A percentile compares a stretch with the other conserved stretches of the same genome.
Evolutionary conservation across 345 rosid species (phyloP).

Genomic region (Gossypium sturtianum): DNA sequence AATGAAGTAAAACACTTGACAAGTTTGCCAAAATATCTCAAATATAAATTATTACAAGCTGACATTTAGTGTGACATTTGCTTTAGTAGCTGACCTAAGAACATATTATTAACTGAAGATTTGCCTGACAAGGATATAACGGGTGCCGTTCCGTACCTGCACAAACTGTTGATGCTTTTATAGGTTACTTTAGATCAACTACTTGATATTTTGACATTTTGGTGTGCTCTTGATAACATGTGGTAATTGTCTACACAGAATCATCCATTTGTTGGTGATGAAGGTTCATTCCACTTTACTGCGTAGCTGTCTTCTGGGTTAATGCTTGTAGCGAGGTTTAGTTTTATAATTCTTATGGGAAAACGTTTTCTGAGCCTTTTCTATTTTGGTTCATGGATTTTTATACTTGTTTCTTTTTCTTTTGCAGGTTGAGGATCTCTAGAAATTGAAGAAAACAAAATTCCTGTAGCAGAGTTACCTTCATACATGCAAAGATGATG

Average conservation of each 20-base stretch:
- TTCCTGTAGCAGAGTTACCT: neutral
- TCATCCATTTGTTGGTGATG: neutral
- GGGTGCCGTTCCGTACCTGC: neutral
- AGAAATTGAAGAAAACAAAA: neutral
- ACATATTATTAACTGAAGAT: neutral
- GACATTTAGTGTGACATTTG: neutral
- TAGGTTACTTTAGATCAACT: neutral
- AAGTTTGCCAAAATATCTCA: neutral
- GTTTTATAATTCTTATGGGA: neutral
- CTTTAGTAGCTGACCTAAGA: neutral
- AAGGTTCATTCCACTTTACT: neutral
- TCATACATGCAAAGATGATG: neutral
- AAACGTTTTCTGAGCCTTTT: neutral
- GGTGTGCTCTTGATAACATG: neutral
- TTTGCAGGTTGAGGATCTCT: neutral
- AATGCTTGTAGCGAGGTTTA: neutral
- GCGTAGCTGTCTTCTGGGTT: neutral
- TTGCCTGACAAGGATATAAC: neutral
- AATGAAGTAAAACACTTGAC: neutral
- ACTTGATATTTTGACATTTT: neutral
- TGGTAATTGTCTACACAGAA: neutral
- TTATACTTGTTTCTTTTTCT: neutral
- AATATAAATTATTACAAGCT: neutral
- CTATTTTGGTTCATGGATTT: neutral
- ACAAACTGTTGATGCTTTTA: neutral